Base-by-base conservation (phyloP, 352 stramenopile genomes). In the Phytophthora ramorum region DNA sequence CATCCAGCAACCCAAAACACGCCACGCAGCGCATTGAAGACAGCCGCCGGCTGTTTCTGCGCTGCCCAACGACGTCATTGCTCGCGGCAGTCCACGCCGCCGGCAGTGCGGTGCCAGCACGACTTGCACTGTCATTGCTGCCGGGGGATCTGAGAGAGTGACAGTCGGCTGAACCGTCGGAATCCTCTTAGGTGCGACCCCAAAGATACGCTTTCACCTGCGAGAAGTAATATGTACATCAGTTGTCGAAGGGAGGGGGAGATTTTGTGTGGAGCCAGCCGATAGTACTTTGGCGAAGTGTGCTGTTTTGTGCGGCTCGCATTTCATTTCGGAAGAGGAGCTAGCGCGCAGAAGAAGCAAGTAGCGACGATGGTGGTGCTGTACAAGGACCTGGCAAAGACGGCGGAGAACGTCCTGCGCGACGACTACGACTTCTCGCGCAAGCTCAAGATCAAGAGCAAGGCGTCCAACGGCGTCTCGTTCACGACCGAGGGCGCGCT, bases 341-440 rank as follows among this genome's bases (percentile, higher is more conserved):
- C 56, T 19, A 51, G 17, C 32, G 41, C 40, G 57, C 38, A 65
- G 47, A 58, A 56, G 47, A 20, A 51, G 47, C 30, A 47, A 17
- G 32, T 9, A 57, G 57, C 4, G 16, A 89, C 78, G 63, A 72
- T 88, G 59, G 83, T 79, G 35, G 76, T 87, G 70, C 71, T 91
- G 59, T 95, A 83, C 83, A 95, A 93, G 74, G 84, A 95, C 58
- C 61, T 95, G 56, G 76, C 83, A 63, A 93, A 93, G 85, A 90
- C 81, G 55, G 86, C 86, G 14, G 71, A 87, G 58, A 80, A 93
- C 56, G 77, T 90, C 43, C 80, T 93, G 34, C 73, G 72, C 7
- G 84, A 93, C 66, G 84, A 93, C 73, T 91, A 90, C 49, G 83
- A 92, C 71, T 92, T 89, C 69, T 87, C 73, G 43, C 81, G 83